phyloP scores from a whole-genome alignment of 2,329 filamentous ascomycete genomes.

The Alternaria longipes region DNA sequence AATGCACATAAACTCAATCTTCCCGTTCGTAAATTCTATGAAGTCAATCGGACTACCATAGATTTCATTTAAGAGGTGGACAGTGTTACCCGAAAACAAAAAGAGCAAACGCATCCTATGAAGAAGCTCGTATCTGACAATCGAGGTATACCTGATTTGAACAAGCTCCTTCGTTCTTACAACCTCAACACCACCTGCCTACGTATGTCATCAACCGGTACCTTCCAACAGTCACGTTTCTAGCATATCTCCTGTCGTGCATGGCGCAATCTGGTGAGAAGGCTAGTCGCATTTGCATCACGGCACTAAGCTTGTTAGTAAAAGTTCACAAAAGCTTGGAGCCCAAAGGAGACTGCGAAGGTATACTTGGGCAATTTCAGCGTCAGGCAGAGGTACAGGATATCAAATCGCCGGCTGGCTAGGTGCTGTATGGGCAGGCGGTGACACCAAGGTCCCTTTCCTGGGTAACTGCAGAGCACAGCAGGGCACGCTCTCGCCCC shows the following conservation, averaged over 20 bases:
- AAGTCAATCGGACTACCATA: not conserved
- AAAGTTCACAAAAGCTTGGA: not conserved
- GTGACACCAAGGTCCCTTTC: conserved; percentile 25
- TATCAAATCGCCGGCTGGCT: not conserved
- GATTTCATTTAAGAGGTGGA: not conserved
- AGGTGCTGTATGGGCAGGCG: conserved; percentile 15
- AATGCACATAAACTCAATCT: not conserved
- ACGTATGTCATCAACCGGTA: not conserved
- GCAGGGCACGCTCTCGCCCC: conserved; percentile 10
- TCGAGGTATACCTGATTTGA: not conserved
- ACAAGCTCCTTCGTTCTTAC: not conserved
- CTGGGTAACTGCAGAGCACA: conserved; percentile 15
- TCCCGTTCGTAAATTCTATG: not conserved
- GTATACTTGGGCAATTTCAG: not conserved
- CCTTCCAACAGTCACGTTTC: not conserved
- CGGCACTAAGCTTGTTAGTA: conserved; percentile 9
- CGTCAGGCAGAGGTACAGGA: not conserved
- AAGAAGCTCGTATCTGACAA: not conserved
- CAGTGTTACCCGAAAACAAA: not conserved
- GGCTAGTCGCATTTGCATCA: conserved; percentile 28
- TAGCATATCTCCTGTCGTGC: not conserved
- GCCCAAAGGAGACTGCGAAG: not conserved
- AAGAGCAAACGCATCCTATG: not conserved
- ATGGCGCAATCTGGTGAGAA: conserved; percentile 1
- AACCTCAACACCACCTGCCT: not conserved